phyloP scores from a whole-genome alignment of 495 filamentous ascomycete genomes.

The Penicillium robsamsonii region DNA sequence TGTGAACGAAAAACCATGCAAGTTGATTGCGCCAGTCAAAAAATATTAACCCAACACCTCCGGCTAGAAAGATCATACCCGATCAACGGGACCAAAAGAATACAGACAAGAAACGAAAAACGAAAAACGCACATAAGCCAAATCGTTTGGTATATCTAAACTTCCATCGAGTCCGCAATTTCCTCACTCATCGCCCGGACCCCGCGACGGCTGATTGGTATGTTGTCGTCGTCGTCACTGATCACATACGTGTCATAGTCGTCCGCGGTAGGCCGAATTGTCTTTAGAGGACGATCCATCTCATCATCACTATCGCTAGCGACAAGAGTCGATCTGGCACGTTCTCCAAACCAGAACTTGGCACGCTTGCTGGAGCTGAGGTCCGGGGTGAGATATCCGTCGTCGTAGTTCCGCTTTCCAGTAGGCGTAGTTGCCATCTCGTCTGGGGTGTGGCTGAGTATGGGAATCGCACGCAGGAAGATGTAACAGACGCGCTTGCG shows the following conservation, averaged over 20 bases:
- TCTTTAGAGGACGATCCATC: conserved; percentile 26
- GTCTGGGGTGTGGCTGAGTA: conserved; percentile 66
- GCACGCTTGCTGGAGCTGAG: conserved; percentile 71
- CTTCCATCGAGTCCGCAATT: conserved; percentile 69
- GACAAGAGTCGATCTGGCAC: conserved; percentile 36
- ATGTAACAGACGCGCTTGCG: conserved; percentile 94
- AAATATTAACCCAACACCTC: conserved; percentile 23
- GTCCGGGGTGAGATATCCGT: conserved; percentile 47
- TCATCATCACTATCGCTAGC: conserved; percentile 51
- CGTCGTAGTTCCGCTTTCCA: conserved; percentile 50
- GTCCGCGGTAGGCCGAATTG: conserved; percentile 25
- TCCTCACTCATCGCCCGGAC: conserved; percentile 72
- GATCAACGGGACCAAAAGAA: conserved; percentile 21
- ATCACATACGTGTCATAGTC: conserved; percentile 46
- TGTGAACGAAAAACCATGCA: conserved; percentile 21
- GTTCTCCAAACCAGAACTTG: conserved; percentile 77
- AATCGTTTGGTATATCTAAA: conserved; percentile 24
- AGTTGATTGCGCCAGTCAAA: conserved; percentile 31
- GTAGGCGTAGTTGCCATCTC: conserved; percentile 39
- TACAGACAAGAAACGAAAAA: conserved; percentile 14
- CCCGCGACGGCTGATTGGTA: conserved; percentile 40
- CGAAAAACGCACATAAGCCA: neutral
- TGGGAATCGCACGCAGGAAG: conserved; percentile 81
- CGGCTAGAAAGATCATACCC: conserved; percentile 24
- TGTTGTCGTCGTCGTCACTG: conserved; percentile 45